phyloP scores from a whole-genome alignment of 768 basidiomycete species.

The Bullera alba region DNA sequence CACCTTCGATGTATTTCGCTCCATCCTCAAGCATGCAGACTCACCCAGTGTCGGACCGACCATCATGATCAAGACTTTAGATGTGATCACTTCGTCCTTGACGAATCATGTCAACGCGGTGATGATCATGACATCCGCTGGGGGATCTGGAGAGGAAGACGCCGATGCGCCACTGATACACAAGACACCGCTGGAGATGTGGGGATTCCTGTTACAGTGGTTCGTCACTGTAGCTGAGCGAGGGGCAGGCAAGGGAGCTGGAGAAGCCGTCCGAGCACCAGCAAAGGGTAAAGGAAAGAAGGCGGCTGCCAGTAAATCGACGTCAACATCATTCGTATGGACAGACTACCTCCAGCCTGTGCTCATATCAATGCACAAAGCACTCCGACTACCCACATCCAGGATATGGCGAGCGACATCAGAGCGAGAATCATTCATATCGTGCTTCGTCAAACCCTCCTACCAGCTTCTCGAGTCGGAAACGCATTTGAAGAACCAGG shows the following conservation, averaged over 20 bases:
- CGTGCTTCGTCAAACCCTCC: slow-evolving; percentile 77
- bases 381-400: slow-evolving; percentile 61
- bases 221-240: slow-evolving; percentile 76
- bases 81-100: slow-evolving; percentile 66
- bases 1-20: slow-evolving; percentile 74
- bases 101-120: slow-evolving; percentile 22
- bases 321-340: slow-evolving; percentile 52
- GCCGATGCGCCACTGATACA: slow-evolving; percentile 49
- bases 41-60: slow-evolving; percentile 44
- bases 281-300: slow-evolving; percentile 32
- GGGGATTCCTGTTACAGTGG: slow-evolving; percentile 87
- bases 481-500: slow-evolving; percentile 70
- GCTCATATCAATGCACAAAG: slow-evolving; percentile 64
- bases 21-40: slow-evolving; percentile 60
- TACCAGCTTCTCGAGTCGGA: slow-evolving; percentile 83
- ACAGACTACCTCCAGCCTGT: slow-evolving; percentile 63
- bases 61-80: slow-evolving; percentile 76
- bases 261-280: slow-evolving; percentile 38
- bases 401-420: slow-evolving; percentile 84
- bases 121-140: slow-evolving; percentile 14
- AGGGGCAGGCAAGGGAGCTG: slow-evolving; percentile 51
- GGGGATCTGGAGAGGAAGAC: slow-evolving; percentile 26
- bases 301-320: slow-evolving; percentile 34
- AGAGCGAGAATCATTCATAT: slow-evolving; percentile 78
- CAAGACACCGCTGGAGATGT: slow-evolving; percentile 75